Percentiles rank a stretch among this genome's conserved stretches.
phyloP scores from a whole-genome alignment of 805 yeast genomes.

The Teunomyces stri region DNA sequence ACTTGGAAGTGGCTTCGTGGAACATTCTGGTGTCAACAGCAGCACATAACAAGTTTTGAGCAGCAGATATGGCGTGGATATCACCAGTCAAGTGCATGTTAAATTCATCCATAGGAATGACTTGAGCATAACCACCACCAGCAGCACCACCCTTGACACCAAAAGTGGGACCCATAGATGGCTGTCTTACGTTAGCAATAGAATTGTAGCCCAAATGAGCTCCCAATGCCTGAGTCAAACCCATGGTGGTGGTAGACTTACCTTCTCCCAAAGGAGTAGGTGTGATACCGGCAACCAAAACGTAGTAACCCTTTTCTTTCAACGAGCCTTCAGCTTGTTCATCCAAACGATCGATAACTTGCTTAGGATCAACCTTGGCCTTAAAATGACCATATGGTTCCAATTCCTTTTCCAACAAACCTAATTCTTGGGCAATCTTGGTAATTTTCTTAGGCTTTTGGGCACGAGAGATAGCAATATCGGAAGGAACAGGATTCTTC shows the following conservation, averaged over 20 bases:
- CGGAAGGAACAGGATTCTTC: constrained; percentile 77
- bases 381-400: constrained; percentile 88
- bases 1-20: constrained; percentile 84
- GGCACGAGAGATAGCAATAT: constrained; percentile 82
- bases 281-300: constrained; percentile 94
- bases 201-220: constrained; percentile 82
- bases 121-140: constrained; percentile 98
- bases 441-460: constrained; percentile 84
- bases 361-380: constrained; percentile 70
- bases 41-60: constrained; percentile 91
- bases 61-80: constrained; percentile 93
- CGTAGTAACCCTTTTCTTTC: constrained; percentile 75
- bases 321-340: constrained; percentile 64
- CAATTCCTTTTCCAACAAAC: constrained; percentile 72
- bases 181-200: constrained; percentile 95
- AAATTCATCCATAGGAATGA: constrained; percentile 98
- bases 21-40: constrained; percentile 97
- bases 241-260: constrained; percentile 93
- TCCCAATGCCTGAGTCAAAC: constrained; percentile 94
- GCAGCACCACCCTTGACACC: constrained; percentile 99
- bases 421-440: constrained; percentile 75
- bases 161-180: constrained; percentile 98
- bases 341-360: constrained; percentile 43
- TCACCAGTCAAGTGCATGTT: constrained; percentile 97
- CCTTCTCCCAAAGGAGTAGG: constrained; percentile 99